A percentile compares a stretch with the other conserved stretches of the same genome.
These are phyloP conservation scores for Sugiyamaella sp. DNA, from an alignment of 1,139 yeast genomes.

Conservation along the genomic window DNA sequence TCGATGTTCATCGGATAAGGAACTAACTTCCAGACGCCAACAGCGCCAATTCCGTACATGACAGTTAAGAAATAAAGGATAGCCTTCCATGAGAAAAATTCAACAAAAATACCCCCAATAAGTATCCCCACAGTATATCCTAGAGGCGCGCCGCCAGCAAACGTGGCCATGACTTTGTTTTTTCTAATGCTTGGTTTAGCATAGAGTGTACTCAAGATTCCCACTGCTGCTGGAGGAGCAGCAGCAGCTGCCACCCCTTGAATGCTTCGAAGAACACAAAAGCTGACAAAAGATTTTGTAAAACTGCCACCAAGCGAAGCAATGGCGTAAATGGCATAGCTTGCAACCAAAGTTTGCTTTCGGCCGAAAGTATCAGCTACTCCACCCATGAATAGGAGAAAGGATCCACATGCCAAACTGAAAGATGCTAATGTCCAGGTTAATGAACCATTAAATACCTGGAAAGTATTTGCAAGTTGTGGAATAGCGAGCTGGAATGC, in stretches of 20 bases:
- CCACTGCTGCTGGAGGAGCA: slow-evolving; percentile 51
- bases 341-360: slow-evolving; percentile 42
- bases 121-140: slow-evolving; percentile 49
- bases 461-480: slow-evolving; percentile 42
- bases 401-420: slow-evolving; percentile 48
- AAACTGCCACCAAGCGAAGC: slow-evolving; percentile 48
- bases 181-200: slow-evolving; percentile 43
- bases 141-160: slow-evolving; percentile 51
- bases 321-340: slow-evolving; percentile 42
- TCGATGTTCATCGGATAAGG: slow-evolving; percentile 37
- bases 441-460: slow-evolving; percentile 44
- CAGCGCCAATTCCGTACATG: slow-evolving; percentile 39
- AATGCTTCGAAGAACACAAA: slow-evolving; percentile 47
- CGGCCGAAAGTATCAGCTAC: slow-evolving; percentile 51
- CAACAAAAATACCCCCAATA: slow-evolving; percentile 48
- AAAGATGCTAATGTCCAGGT: slow-evolving; percentile 50
- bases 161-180: slow-evolving; percentile 49
- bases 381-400: slow-evolving; percentile 48
- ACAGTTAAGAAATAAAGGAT: slow-evolving; percentile 47
- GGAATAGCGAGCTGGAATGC: slow-evolving; percentile 44
- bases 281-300: slow-evolving; percentile 41
- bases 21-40: slow-evolving; percentile 38
- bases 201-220: slow-evolving; percentile 48
- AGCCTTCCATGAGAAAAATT: slow-evolving; percentile 47
- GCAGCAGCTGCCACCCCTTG: slow-evolving; percentile 50